Percentiles rank a stretch among this genome's conserved stretches.
phyloP scores from a whole-genome alignment of 306 rosid species.

The Sindora glabra region DNA sequence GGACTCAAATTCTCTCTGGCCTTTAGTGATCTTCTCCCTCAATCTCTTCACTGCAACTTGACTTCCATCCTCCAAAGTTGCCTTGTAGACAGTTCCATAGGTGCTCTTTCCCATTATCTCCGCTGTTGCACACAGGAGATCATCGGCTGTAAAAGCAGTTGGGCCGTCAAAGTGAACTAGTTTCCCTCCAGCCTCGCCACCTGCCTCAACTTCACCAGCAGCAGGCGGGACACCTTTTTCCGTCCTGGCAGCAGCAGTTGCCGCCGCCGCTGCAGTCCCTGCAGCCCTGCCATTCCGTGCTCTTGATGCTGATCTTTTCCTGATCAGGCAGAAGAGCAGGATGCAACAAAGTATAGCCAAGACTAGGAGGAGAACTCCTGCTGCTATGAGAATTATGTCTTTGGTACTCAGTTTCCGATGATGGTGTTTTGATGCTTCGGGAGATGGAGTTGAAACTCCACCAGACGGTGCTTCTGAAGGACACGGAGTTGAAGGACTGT shows the following conservation, averaged over 20 bases:
- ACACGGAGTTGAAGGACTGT: constrained; percentile 27
- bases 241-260: constrained; percentile 11
- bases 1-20: constrained; percentile 48
- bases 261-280: too few species aligned
- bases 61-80: constrained; percentile 52
- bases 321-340: constrained; percentile 32
- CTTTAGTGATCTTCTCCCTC: constrained; percentile 53
- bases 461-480: constrained; percentile 32
- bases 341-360: constrained; percentile 36
- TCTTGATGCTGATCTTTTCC: constrained; percentile 30
- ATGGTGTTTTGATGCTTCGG: constrained; percentile 5
- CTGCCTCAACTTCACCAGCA: constrained; percentile 35
- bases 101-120: constrained; percentile 67
- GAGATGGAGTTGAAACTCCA: constrained; percentile 18
- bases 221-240: constrained; percentile 34
- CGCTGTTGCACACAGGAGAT: constrained; percentile 60
- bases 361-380: constrained; percentile 35
- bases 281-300: constrained; percentile 13
- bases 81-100: constrained; percentile 55
- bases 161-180: constrained; percentile 57
- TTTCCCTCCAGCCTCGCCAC: constrained; percentile 49
- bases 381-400: constrained; percentile 51
- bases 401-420: constrained; percentile 31
- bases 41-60: constrained; percentile 61
- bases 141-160: constrained; percentile 46